Base-by-base conservation (phyloP, 2,329 filamentous ascomycete genomes). In the Phaeosphaeria sp. region DNA sequence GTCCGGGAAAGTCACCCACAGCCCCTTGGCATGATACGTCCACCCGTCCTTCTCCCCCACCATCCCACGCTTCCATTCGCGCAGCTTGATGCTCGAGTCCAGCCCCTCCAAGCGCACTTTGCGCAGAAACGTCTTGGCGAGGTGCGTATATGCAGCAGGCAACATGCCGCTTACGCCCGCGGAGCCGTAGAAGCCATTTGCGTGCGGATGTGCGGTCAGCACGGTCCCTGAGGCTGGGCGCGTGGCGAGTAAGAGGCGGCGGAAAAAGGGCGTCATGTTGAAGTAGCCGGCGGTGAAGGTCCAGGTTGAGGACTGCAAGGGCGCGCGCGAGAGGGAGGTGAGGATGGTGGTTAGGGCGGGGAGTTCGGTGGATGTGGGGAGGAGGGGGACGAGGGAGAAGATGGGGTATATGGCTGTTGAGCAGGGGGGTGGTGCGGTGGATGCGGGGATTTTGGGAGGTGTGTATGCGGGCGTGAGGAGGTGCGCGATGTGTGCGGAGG, bases 221-320 rank as follows among this genome's bases (percentile, higher is more conserved):
- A 99, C 91, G 0, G 90, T 93, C 59, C 92, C 95, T 43, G 83
- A 83, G 1, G 80, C 78, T 0, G 89, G 90, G 1, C 88, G 85
- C 0, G 92, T 93, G 6, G 84, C 82, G 30, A 99, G 87, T 0
- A 99, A 83, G 0, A 97, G 85, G 41, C 89, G 86, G 2, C 91
- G 93, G 20, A 98, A 86, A 3, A 89, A 88, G 0, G 93, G 90
- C 6, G 93, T 93, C 55, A 96, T 96, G 80, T 99, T 99, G 81
- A 99, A 99, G 80, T 99, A 99, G 52, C 95, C 95, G 0, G 95
- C 95, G 0, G 95, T 98, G 76, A 99, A 98, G 0, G 92, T 95
- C 95, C 95, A 99, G 15, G 87, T 89, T 0, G 90, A 91, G 33
- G 86, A 84, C 10, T 83, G 80, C 68, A 92, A 90, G 6, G 83